Evolutionary conservation across 768 basidiomycete genomes (phyloP).

Genomic region (Piloderma croceum): DNA sequence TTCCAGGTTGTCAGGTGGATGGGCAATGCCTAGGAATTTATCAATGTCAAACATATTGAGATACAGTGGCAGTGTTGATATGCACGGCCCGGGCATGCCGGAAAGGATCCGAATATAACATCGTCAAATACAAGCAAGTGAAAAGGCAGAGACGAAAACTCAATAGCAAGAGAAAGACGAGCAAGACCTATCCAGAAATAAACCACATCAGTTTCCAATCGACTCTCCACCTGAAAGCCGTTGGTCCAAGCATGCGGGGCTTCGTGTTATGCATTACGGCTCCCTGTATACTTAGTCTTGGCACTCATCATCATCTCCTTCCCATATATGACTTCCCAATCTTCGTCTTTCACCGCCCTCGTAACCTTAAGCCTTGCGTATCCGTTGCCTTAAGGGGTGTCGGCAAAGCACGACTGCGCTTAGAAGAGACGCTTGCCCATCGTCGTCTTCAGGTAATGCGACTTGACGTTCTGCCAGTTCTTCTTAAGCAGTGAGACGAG

Average conservation of each 20-base stretch:
- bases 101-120: too few species aligned
- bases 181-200: too few species aligned
- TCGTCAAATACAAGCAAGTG: too few species aligned
- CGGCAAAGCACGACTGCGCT: constrained; percentile 14
- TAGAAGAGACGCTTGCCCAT: constrained; percentile 99
- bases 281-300: too few species aligned
- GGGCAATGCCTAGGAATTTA: too few species aligned
- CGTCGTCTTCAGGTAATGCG: constrained; percentile 95
- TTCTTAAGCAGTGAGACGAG: constrained; percentile 98
- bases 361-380: constrained; percentile 5
- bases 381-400: constrained; percentile 8
- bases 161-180: too few species aligned
- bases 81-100: too few species aligned
- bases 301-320: too few species aligned
- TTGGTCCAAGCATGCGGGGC: constrained; percentile 99
- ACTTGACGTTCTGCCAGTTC: constrained; percentile 99
- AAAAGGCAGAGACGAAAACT: too few species aligned
- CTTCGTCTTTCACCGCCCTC: constrained; percentile 11
- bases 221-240: constrained; percentile 63
- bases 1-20: too few species aligned
- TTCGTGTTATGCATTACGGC: constrained; percentile 87
- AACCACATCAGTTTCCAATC: constrained; percentile 86
- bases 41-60: too few species aligned
- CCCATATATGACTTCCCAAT: constrained; percentile 19
- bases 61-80: too few species aligned